Evolutionary conservation across 2,329 filamentous ascomycete species (phyloP).

Genomic region (Fusarium udum): DNA sequence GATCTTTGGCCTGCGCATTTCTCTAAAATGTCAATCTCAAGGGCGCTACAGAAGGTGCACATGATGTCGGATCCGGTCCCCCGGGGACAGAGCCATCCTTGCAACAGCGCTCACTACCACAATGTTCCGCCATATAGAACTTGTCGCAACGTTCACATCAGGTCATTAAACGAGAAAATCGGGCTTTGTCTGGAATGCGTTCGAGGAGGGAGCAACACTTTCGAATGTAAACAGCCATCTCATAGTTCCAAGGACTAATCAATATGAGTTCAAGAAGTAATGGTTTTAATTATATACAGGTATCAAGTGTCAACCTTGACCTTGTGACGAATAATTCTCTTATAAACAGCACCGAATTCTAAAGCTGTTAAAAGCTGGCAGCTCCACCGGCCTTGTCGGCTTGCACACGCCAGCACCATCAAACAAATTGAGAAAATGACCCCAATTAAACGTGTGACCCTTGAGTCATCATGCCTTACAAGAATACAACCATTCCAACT

Average conservation of each 20-base stretch:
- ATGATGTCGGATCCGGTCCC: neutral
- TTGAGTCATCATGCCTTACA: neutral
- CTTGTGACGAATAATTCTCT: neutral
- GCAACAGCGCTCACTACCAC: neutral
- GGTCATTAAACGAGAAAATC: neutral
- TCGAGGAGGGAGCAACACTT: rapidly evolving
- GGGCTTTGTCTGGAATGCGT: neutral
- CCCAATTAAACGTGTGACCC: too few relatives aligned
- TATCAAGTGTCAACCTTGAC: rapidly evolving
- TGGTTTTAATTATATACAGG: neutral
- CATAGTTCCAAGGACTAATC: neutral
- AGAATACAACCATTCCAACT: neutral
- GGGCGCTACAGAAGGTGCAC: neutral
- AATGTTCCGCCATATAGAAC: neutral
- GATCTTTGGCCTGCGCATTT: neutral
- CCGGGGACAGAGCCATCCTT: rapidly evolving
- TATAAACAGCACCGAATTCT: neutral
- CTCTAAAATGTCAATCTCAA: neutral
- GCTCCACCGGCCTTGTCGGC: too few relatives aligned
- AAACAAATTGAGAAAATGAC: too few relatives aligned
- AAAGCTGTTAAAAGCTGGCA: neutral
- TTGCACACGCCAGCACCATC: too few relatives aligned
- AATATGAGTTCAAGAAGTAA: neutral
- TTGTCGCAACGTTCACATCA: rapidly evolving
- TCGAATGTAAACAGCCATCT: neutral